A percentile compares a stretch with the other conserved stretches of the same genome.
These are phyloP conservation scores for Talaromyces amestolkiae DNA, from an alignment of 2,329 filamentous ascomycete species.

Conservation along the genomic window DNA sequence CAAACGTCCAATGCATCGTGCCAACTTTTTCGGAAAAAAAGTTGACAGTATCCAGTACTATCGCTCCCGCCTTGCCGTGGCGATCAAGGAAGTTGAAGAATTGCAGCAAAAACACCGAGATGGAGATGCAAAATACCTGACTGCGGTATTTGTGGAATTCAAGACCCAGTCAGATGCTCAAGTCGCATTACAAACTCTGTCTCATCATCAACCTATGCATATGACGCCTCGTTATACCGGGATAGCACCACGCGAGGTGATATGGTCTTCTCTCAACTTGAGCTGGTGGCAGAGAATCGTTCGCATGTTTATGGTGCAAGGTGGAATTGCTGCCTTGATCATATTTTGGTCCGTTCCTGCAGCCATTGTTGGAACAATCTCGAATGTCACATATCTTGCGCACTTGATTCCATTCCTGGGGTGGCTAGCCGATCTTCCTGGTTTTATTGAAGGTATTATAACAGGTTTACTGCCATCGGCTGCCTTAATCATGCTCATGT, in stretches of 20 bases:
- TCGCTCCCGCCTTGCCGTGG: conserved; percentile 67
- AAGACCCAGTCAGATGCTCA: conserved; percentile 77
- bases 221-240: conserved; percentile 87
- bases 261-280: conserved; percentile 80
- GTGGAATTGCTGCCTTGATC: conserved; percentile 71
- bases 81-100: conserved; percentile 67
- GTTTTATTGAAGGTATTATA: conserved; percentile 70
- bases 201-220: conserved; percentile 80
- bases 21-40: conserved; percentile 72
- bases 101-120: conserved; percentile 64
- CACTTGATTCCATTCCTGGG: conserved; percentile 58
- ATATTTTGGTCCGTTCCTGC: conserved; percentile 82
- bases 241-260: conserved; percentile 76
- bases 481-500: conserved; percentile 78
- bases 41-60: conserved; percentile 90
- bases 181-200: conserved; percentile 76
- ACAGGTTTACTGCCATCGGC: conserved; percentile 80
- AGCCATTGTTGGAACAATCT: conserved; percentile 78
- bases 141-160: conserved; percentile 89
- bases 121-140: conserved; percentile 63
- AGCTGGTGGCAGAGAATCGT: conserved; percentile 80
- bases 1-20: conserved; percentile 70
- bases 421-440: conserved; percentile 72
- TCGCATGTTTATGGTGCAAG: conserved; percentile 65
- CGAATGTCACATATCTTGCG: conserved; percentile 72